These are phyloP conservation scores for Prosopis cineraria DNA, from an alignment of 306 rosid genomes.

Conservation along the genomic window DNA sequence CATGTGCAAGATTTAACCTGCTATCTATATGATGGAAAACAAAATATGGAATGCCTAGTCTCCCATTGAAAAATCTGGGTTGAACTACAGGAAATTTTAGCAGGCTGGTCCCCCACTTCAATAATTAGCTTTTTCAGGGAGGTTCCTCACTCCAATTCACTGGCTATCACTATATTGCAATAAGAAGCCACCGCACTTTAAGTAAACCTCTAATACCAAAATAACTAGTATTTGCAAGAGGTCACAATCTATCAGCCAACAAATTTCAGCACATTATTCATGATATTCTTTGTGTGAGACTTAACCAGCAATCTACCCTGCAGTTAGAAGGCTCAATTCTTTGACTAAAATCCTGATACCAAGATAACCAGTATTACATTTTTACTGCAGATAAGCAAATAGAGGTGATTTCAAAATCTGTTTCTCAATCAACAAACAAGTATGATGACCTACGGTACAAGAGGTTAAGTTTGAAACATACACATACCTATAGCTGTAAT, in stretches of 20 bases:
- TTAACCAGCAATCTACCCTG: neutral
- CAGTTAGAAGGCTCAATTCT: neutral
- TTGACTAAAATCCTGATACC: neutral
- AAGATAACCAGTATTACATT: neutral
- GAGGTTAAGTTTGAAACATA: slow-evolving; percentile 33
- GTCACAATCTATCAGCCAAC: neutral
- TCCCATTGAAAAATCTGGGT: neutral
- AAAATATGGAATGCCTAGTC: neutral
- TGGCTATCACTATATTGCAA: neutral
- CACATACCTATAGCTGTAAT: slow-evolving; percentile 85
- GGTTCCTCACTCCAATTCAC: neutral
- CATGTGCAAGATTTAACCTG: neutral
- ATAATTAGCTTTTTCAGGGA: neutral
- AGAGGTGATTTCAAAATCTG: neutral
- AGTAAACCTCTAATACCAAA: neutral
- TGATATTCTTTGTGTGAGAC: neutral
- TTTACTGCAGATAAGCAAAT: neutral
- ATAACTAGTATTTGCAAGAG: neutral
- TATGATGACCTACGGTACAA: slow-evolving; percentile 13
- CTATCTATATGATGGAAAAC: neutral
- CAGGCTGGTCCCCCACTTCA: neutral
- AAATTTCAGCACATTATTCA: neutral
- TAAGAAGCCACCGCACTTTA: slow-evolving; percentile 17
- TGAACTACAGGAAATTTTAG: neutral
- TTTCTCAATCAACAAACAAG: neutral